Percentiles rank a stretch among this genome's conserved stretches.
These are phyloP conservation scores for Elsinoe perseae DNA, from an alignment of 2,329 filamentous ascomycete genomes.

Conservation along the genomic window DNA sequence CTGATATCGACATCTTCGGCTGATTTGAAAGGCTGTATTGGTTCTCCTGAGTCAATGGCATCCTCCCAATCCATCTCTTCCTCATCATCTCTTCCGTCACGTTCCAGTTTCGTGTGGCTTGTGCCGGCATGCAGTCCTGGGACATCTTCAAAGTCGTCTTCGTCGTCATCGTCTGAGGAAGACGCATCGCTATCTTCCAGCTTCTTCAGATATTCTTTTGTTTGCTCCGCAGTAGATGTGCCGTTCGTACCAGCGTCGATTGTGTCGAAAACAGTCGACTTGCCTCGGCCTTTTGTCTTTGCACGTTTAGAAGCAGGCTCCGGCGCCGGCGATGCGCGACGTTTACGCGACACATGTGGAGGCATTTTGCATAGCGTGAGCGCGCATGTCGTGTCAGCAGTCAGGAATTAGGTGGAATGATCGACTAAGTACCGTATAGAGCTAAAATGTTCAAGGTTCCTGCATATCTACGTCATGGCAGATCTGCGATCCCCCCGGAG, in stretches of 20 bases:
- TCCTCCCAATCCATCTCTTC: slow-evolving; percentile 55
- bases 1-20: slow-evolving; percentile 25
- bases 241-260: slow-evolving; percentile 34
- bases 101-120: slow-evolving; percentile 41
- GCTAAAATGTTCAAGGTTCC: not conserved
- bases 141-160: slow-evolving; percentile 46
- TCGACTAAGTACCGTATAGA: no score
- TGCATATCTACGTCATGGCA: slow-evolving; percentile 7
- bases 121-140: slow-evolving; percentile 21
- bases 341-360: slow-evolving; percentile 60
- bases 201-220: slow-evolving; percentile 30
- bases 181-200: slow-evolving; percentile 33
- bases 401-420: no score
- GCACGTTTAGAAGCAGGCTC: slow-evolving; percentile 37
- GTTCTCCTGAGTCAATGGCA: slow-evolving; percentile 36
- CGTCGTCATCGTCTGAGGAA: slow-evolving; percentile 38
- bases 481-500: not conserved
- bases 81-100: slow-evolving; percentile 54
- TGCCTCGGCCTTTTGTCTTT: slow-evolving; percentile 28
- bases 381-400: not conserved
- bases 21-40: slow-evolving; percentile 11
- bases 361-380: slow-evolving; percentile 46
- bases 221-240: slow-evolving; percentile 29
- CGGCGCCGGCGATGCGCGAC: slow-evolving; percentile 31
- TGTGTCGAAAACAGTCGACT: slow-evolving; percentile 38